These are phyloP conservation scores for Strigomonas culicis DNA, from an alignment of 208 protist genomes.

Conservation along the genomic window DNA sequence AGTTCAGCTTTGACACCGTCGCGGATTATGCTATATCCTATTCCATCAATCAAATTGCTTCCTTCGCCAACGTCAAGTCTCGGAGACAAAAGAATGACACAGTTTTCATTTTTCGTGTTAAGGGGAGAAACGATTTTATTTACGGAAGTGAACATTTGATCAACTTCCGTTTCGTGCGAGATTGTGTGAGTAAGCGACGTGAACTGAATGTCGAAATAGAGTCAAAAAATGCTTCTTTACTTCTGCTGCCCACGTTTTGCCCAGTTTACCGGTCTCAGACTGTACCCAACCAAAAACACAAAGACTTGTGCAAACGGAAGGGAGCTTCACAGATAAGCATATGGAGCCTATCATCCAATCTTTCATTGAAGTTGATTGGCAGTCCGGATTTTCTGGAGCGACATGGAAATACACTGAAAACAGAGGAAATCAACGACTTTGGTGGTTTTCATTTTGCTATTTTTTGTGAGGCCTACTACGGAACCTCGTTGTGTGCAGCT, in stretches of 20 bases:
- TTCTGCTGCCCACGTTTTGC: slow-evolving; percentile 38
- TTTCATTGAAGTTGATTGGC: slow-evolving; percentile 27
- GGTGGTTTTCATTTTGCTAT: slow-evolving; percentile 42
- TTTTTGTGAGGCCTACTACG: slow-evolving; percentile 49
- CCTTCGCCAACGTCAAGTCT: slow-evolving; percentile 18
- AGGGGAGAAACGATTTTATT: slow-evolving; percentile 59
- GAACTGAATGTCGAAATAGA: slow-evolving; percentile 49
- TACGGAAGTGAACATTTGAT: slow-evolving; percentile 49
- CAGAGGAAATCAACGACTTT: slow-evolving; percentile 39
- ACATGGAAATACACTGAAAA: slow-evolving; percentile 25
- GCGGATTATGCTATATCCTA: slow-evolving; percentile 38
- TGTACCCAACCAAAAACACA: slow-evolving; percentile 19
- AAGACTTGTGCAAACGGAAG: slow-evolving; percentile 19
- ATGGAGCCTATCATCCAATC: slow-evolving; percentile 35
- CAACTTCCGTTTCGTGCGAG: slow-evolving; percentile 51
- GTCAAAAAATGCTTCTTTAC: slow-evolving; percentile 22
- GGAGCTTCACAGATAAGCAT: slow-evolving; percentile 35
- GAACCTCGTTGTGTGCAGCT: slow-evolving; percentile 28
- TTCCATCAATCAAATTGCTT: slow-evolving; percentile 31
- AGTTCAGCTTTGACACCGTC: slow-evolving; percentile 43
- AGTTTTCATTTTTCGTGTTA: slow-evolving; percentile 49
- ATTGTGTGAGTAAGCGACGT: slow-evolving; percentile 44
- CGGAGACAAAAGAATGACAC: slow-evolving; percentile 18
- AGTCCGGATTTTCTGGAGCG: slow-evolving; percentile 31
- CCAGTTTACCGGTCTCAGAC: slow-evolving; percentile 33